Evolutionary conservation across 495 filamentous ascomycete species (phyloP).

Genomic region (Saxophila tyrrhenica): DNA sequence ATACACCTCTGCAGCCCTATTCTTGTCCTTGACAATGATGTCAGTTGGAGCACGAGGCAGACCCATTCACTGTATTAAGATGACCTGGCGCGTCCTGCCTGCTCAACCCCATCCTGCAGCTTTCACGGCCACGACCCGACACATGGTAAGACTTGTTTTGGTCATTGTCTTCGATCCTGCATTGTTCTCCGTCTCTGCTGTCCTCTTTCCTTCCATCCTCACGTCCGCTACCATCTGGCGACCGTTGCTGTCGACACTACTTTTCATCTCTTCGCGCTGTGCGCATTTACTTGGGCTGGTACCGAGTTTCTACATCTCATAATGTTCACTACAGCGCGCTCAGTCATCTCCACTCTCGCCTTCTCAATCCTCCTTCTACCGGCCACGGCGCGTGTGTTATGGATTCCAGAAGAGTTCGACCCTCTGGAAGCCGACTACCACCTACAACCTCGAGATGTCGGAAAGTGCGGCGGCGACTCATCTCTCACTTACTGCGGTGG

Average conservation of each 20-base stretch:
- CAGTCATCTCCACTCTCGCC: conserved; percentile 19
- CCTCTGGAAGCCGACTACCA: background rate
- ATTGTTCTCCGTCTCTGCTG: conserved; percentile 1
- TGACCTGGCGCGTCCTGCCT: background rate
- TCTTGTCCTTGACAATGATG: background rate
- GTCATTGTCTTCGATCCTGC: conserved; percentile 1
- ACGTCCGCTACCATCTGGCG: conserved; percentile 4
- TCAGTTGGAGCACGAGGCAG: background rate
- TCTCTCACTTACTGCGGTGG: conserved; percentile 41
- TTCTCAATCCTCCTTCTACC: conserved; percentile 8
- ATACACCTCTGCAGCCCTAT: background rate
- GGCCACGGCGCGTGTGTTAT: conserved; percentile 2
- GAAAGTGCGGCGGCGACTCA: conserved; percentile 35
- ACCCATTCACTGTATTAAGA: background rate
- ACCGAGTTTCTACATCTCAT: conserved; percentile 24
- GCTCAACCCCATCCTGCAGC: background rate
- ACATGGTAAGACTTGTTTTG: conserved; percentile 13
- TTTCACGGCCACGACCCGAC: background rate
- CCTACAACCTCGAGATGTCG: background rate
- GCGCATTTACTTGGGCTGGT: conserved; percentile 12
- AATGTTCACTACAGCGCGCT: conserved; percentile 18
- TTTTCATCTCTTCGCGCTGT: conserved; percentile 1
- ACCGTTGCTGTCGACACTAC: background rate
- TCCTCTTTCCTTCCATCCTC: background rate
- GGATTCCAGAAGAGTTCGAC: conserved; percentile 9